Percentiles rank a stretch among this genome's conserved stretches.
Evolutionary conservation across 495 filamentous ascomycete genomes (phyloP).

Genomic region (Penicillium coprophilum): DNA sequence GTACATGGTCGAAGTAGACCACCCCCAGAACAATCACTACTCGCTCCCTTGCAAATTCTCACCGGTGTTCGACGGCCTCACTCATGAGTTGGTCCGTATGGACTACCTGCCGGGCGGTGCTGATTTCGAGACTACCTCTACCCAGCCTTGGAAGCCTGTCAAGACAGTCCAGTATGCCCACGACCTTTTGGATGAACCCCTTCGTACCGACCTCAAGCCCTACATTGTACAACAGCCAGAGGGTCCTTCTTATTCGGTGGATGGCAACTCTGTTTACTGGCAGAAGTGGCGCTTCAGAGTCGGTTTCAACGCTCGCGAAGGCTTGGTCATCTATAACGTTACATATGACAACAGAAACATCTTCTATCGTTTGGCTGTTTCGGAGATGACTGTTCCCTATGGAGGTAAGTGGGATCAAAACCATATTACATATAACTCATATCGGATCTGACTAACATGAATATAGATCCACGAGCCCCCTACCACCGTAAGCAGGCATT

Average conservation of each 20-base stretch:
- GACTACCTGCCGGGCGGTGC: conserved; percentile 49
- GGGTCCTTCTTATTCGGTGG: conserved; percentile 64
- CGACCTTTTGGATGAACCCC: conserved; percentile 37
- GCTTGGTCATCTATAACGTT: conserved; percentile 62
- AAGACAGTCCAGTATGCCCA: conserved; percentile 54
- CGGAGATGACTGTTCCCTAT: conserved; percentile 72
- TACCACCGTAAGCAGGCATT: conserved; percentile 70
- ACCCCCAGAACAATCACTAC: conserved; percentile 67
- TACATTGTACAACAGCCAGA: conserved; percentile 75
- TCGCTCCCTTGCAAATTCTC: conserved; percentile 76
- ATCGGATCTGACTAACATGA: conserved; percentile 14
- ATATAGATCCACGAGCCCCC: conserved; percentile 62
- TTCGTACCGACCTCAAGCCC: conserved; percentile 66
- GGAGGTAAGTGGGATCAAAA: conserved; percentile 28
- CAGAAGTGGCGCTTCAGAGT: conserved; percentile 69
- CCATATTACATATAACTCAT: background rate
- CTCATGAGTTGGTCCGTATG: conserved; percentile 60
- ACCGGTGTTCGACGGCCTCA: conserved; percentile 67
- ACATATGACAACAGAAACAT: conserved; percentile 67
- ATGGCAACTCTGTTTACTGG: conserved; percentile 57
- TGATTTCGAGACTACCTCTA: conserved; percentile 27
- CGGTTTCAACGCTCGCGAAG: conserved; percentile 64
- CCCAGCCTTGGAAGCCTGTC: conserved; percentile 49
- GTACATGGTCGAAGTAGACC: conserved; percentile 42
- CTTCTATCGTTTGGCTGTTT: conserved; percentile 68